Evolutionary conservation across 306 rosid species (phyloP), one percentile per base, ranked within the genome.

Genomic region (Vachellia pachyceras): DNA sequence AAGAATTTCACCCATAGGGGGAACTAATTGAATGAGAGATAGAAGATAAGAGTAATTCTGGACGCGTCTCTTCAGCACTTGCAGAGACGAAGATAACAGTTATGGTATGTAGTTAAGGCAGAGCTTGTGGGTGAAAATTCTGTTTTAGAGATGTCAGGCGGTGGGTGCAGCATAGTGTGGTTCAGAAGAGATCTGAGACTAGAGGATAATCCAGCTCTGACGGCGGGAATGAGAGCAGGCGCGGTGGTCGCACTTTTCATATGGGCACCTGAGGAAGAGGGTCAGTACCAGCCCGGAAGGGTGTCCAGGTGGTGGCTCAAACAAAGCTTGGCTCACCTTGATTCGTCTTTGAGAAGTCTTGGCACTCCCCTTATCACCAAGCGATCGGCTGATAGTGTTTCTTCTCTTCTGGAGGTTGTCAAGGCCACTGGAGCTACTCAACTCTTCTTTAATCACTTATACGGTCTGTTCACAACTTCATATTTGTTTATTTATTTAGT

Each of bases 271-370:
- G 99, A 96, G 25, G 99, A 96, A 68, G 99, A 93, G 58, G 98
- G 99, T 17, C 91, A 92, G 78, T 96, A 5, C 68, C 82, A 93
- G 54, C 99, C 99, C 7, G 99, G 99, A 2, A 87, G 98, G 77
- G 99, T 96, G 0, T 96, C 99, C 3, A 85, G 99, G 74, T 96
- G 99, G 99, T 96, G 99, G 99, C 94, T 96, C 10, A 96, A 96
- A 42, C 87, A 93, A 42, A 96, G 98, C 66, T 90, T 96, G 84
- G 89, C 97, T 79, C 91, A 84, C 41, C 98, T 96, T 47, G 94
- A 96, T 86, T 96, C 92, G 3, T 93, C 97, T 79, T 81, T 96
- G 77, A 92, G 89, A 64, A 93, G 82, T 74, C 91, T 96, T 36
- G 99, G 99, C 22, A 86, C 97, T 52, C 84, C 88, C 54, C 94